A percentile compares a stretch with the other conserved stretches of the same genome.
phyloP scores from a whole-genome alignment of 805 yeast species.

The Metschnikowia amazonensis region DNA sequence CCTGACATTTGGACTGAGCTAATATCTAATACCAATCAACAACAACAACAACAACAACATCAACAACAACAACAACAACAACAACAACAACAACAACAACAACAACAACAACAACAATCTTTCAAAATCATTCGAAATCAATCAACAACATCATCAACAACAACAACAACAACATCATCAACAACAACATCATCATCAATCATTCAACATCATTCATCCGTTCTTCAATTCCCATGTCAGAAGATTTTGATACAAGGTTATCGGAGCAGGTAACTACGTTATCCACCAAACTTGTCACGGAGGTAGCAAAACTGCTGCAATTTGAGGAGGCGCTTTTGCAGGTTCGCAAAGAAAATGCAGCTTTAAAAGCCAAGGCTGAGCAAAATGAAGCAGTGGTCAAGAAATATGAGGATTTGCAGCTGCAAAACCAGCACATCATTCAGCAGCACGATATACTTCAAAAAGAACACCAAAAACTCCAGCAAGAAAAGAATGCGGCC shows the following conservation, averaged over 20 bases:
- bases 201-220: not conserved
- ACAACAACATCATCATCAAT: no score
- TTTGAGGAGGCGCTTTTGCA: conserved; percentile 47
- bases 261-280: conserved; percentile 53
- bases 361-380: conserved; percentile 1
- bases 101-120: no score
- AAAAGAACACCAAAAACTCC: conserved; percentile 22
- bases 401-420: not conserved
- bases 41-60: no score
- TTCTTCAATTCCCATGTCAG: conserved; percentile 9
- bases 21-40: no score
- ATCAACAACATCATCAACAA: no score
- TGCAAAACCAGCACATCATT: conserved; percentile 21
- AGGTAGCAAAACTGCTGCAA: conserved; percentile 53
- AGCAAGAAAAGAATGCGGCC: conserved; percentile 41
- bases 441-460: conserved; percentile 30
- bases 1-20: no score
- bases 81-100: no score
- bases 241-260: conserved; percentile 37
- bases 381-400: not conserved
- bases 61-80: no score
- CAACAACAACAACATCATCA: no score
- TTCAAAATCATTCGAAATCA: no score
- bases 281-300: conserved; percentile 58
- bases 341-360: conserved; percentile 33